phyloP scores from a whole-genome alignment of 2,329 filamentous ascomycete species.

The Pseudocercospora fuligena region DNA sequence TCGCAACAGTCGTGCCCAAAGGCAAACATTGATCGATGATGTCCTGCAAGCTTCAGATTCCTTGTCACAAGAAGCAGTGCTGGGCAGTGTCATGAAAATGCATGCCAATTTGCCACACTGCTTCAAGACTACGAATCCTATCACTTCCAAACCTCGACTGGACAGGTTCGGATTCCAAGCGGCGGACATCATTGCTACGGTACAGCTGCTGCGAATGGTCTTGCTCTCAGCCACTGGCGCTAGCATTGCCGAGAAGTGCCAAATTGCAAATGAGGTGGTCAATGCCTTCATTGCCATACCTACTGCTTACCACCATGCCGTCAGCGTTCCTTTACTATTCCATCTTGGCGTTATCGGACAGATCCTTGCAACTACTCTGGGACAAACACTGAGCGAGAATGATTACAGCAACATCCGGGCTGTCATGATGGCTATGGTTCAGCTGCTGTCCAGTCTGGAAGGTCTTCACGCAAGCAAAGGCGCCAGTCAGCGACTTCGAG shows the following conservation, averaged over 20 bases:
- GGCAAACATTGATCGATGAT: constrained; percentile 10
- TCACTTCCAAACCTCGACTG: constrained; percentile 42
- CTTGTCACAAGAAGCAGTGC: constrained; percentile 19
- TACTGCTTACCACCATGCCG: constrained; percentile 50
- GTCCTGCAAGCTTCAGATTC: too few species aligned
- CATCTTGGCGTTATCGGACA: constrained; percentile 54
- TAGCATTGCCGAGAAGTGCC: constrained; percentile 49
- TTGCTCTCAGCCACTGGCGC: constrained; percentile 49
- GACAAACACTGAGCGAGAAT: constrained; percentile 46
- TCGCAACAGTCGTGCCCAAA: constrained; percentile 18
- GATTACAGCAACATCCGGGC: constrained; percentile 46
- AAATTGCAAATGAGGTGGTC: constrained; percentile 50
- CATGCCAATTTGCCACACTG: constrained; percentile 26
- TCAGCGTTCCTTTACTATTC: constrained; percentile 53
- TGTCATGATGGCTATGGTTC: constrained; percentile 39
- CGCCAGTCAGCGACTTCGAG: constrained; percentile 44
- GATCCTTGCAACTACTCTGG: constrained; percentile 52
- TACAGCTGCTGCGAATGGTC: constrained; percentile 52
- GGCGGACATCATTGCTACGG: constrained; percentile 52
- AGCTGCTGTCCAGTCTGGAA: constrained; percentile 50
- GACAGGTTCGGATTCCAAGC: constrained; percentile 47
- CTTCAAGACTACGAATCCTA: constrained; percentile 29
- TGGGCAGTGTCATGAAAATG: constrained; percentile 21
- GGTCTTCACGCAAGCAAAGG: constrained; percentile 47
- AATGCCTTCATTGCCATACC: constrained; percentile 50